Evolutionary conservation across 2,329 filamentous ascomycete genomes (phyloP).

Genomic region (Coniochaeta pulveracea): DNA sequence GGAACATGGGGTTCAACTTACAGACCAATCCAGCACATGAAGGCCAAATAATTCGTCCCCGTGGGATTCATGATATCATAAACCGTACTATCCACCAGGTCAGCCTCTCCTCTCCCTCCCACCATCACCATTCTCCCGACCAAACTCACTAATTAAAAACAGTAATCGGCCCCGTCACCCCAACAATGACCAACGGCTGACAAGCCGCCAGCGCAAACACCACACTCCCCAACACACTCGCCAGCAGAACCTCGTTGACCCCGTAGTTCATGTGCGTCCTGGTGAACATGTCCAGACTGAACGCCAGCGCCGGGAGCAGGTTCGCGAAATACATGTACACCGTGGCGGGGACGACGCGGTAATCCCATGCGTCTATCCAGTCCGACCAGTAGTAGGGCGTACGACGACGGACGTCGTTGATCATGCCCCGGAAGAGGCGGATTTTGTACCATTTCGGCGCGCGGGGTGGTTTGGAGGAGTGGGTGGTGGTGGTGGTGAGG

Average conservation of each 20-base stretch:
- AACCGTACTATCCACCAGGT: slow-evolving; percentile 46
- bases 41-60: slow-evolving; percentile 72
- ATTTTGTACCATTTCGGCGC: slow-evolving; percentile 58
- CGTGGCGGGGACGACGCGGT: slow-evolving; percentile 76
- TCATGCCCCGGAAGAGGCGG: slow-evolving; percentile 65
- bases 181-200: slow-evolving; percentile 82
- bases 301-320: slow-evolving; percentile 77
- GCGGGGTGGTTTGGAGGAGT: neutral
- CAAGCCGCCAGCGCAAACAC: slow-evolving; percentile 72
- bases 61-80: slow-evolving; percentile 76
- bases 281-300: slow-evolving; percentile 87
- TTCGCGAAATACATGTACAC: slow-evolving; percentile 95
- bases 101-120: no score
- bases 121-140: no score
- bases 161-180: slow-evolving; percentile 82
- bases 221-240: slow-evolving; percentile 71
- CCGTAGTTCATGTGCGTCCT: slow-evolving; percentile 78
- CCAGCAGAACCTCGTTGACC: slow-evolving; percentile 82
- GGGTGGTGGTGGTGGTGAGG: neutral
- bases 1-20: slow-evolving; percentile 23
- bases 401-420: slow-evolving; percentile 63
- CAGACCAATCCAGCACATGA: slow-evolving; percentile 88
- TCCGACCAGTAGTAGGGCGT: slow-evolving; percentile 72
- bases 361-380: slow-evolving; percentile 82
- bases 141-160: slow-evolving; percentile 73